Evolutionary conservation across 345 rosid genomes (phyloP).

Genomic region (Balakata baccata): DNA sequence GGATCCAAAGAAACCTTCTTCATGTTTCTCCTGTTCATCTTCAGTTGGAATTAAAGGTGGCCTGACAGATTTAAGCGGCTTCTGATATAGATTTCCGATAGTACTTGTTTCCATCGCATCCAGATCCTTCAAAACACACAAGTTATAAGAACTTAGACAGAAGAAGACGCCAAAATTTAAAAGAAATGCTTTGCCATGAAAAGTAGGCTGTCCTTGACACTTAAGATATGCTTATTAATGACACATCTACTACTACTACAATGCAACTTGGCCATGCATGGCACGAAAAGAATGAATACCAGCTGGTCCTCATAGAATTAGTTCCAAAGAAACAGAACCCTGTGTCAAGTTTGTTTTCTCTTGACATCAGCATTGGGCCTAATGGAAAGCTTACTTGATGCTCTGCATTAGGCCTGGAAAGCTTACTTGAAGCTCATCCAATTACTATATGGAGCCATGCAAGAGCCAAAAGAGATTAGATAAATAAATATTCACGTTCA

Average conservation of each 20-base stretch:
- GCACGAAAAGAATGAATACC: background rate
- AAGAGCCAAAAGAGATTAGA: background rate
- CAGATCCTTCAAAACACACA: slow-evolving; percentile 45
- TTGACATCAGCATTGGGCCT: background rate
- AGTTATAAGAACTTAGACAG: background rate
- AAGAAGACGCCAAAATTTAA: background rate
- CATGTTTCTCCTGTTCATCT: slow-evolving; percentile 69
- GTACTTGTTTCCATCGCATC: slow-evolving; percentile 23
- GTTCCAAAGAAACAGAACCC: no score
- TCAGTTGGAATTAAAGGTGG: slow-evolving; percentile 70
- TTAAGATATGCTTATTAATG: background rate
- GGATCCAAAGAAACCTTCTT: slow-evolving; percentile 71
- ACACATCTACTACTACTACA: background rate
- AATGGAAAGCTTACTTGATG: no score
- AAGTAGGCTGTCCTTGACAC: background rate
- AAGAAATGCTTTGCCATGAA: background rate
- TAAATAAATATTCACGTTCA: background rate
- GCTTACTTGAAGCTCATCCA: background rate
- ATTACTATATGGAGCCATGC: background rate
- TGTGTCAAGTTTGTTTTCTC: background rate
- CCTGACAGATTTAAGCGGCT: slow-evolving; percentile 54
- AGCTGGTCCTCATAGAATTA: no score
- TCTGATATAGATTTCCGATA: slow-evolving; percentile 41
- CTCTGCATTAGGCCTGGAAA: no score
- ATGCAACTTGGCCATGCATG: slow-evolving; percentile 10